These are phyloP conservation scores for Pelargonium australe DNA, from an alignment of 441 rosid species.

Conservation along the genomic window DNA sequence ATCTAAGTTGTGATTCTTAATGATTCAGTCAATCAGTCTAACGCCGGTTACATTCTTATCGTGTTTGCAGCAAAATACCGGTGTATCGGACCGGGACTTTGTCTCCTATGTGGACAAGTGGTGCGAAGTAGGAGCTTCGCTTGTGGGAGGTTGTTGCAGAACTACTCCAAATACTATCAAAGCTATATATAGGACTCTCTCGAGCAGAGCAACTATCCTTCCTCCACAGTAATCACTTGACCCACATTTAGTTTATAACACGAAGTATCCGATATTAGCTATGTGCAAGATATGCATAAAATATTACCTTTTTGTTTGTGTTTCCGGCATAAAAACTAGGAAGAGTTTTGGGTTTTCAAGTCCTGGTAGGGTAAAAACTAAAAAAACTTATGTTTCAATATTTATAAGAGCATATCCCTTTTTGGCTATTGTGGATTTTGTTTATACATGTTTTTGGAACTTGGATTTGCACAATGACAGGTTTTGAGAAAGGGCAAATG, in stretches of 20 bases:
- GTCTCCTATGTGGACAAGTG: slow-evolving; percentile 64
- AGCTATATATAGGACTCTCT: slow-evolving; percentile 47
- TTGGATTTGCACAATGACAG: too few relatives aligned
- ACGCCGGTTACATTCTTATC: neutral
- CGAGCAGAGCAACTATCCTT: slow-evolving; percentile 21
- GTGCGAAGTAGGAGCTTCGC: slow-evolving; percentile 68
- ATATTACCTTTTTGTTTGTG: neutral
- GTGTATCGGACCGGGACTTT: slow-evolving; percentile 69
- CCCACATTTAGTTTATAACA: neutral
- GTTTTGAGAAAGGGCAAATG: too few relatives aligned
- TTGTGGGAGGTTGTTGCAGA: slow-evolving; percentile 83
- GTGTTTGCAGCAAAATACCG: slow-evolving; percentile 60
- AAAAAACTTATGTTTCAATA: neutral
- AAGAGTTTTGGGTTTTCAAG: neutral
- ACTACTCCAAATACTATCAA: slow-evolving; percentile 72
- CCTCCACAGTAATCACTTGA: neutral
- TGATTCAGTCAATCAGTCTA: neutral
- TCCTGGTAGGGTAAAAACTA: too few relatives aligned
- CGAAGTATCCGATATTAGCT: neutral
- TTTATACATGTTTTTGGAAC: too few relatives aligned
- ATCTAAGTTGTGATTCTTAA: neutral
- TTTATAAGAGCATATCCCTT: neutral
- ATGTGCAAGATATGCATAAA: neutral
- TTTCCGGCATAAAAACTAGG: neutral
- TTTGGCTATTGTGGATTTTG: neutral